Base-by-base conservation (phyloP, 2,329 filamentous ascomycete genomes). In the Colletotrichum ledebouriae region DNA sequence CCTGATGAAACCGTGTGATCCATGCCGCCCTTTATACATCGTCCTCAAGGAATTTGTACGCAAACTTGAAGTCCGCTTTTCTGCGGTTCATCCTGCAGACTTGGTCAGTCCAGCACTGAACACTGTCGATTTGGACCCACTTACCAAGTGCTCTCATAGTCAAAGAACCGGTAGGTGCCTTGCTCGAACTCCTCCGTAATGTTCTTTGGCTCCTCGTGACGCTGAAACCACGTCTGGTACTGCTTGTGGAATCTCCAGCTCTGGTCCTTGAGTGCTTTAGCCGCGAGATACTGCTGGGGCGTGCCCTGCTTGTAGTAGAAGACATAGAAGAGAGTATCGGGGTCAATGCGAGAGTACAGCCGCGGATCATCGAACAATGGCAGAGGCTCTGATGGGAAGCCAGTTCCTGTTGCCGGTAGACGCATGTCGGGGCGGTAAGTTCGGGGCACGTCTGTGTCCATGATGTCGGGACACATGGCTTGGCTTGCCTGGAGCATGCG, bases 241-340 rank as follows among this genome's bases (percentile, higher is more conserved):
- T 98, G 96, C 85, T 99, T 99, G 83, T 99, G 96, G 79, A 99
- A 99, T 64, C 96, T 89, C 96, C 96, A 99, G 80, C 94, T 98
- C 80, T 99, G 96, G 73, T 95, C 93, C 82, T 99, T 99, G 59
- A 99, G 84, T n/a, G 96, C 94, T 81, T 97, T 97, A 13, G 96
- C 96, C 1, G 96, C 94, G 67, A 98, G 86, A 77, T 94, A 98
- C 78, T 99, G 96, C 78, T 98, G 94, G 74, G 97, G 94, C 1
- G 94, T 94, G 29, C 94, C 94, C 80, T 99, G 96, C 73, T 95
- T 94, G 84, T 99, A 99, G 85, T 99, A 99, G 82, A 99, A 99
- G 52, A 97, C 92, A 81, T 99, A 99, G 81, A 99, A 99, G 10
- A 99, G 85, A 34, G 95, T 97, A 77, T 99, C 96, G 0, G 94